Percentiles rank a stretch among this genome's conserved stretches.
Conservation (phyloP, 2,329 filamentous ascomycete genomes). For the Cercospora zeina region DNA sequence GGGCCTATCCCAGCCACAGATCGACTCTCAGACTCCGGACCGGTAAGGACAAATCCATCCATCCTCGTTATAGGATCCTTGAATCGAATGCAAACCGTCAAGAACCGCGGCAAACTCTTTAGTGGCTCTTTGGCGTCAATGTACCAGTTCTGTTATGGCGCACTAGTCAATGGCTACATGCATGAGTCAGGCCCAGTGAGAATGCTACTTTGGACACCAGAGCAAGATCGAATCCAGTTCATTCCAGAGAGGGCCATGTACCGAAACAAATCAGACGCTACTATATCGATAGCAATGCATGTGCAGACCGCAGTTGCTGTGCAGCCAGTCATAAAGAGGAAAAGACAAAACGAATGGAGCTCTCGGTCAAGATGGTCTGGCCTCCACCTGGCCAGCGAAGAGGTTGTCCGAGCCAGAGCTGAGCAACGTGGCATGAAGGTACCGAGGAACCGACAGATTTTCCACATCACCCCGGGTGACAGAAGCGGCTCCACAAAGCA, state of each 20-base stretch:
- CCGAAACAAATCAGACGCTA: conserved; percentile 7
- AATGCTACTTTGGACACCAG: conserved; percentile 71
- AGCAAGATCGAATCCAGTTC: conserved; percentile 59
- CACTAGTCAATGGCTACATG: conserved; percentile 51
- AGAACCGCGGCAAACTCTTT: not conserved
- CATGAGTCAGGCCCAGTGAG: conserved; percentile 77
- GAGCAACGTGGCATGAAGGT: conserved; percentile 11
- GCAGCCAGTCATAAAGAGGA: not conserved
- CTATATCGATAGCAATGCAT: conserved; percentile 59
- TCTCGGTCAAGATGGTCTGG: conserved; percentile 13
- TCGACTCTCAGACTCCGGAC: conserved; percentile 31
- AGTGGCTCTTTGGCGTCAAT: conserved; percentile 47
- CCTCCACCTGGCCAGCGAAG: conserved; percentile 42
- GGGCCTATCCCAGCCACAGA: conserved; percentile 51
- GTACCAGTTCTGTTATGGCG: conserved; percentile 62
- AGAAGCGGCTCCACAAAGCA: not conserved
- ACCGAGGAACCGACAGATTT: conserved; percentile 12
- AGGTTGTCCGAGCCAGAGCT: conserved; percentile 44
- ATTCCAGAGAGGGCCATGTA: conserved; percentile 55
- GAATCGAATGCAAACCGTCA: conserved; percentile 23
- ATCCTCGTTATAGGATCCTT: conserved; percentile 59
- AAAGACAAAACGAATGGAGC: not conserved
- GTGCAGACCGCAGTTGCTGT: conserved; percentile 46
- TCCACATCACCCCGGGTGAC: not conserved
- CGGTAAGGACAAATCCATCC: conserved; percentile 64